These are phyloP conservation scores for Cutaneotrichosporon curvatum DNA, from an alignment of 1,284 basidiomycete genomes.

Conservation along the genomic window DNA sequence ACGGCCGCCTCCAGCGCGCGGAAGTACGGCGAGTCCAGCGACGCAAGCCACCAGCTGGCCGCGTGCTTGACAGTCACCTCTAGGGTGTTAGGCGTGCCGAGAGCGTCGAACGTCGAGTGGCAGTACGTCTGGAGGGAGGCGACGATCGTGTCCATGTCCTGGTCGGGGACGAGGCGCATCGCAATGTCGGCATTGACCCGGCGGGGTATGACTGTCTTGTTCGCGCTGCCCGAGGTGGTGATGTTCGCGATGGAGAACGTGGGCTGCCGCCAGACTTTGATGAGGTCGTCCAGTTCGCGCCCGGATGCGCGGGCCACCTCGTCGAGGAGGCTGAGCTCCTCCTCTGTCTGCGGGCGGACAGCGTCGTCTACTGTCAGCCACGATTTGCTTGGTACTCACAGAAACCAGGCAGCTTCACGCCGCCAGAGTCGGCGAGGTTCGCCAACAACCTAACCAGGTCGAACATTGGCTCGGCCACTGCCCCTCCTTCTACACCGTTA, in stretches of 20 bases:
- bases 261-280: slow-evolving; percentile 62
- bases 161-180: slow-evolving; percentile 88
- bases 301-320: slow-evolving; percentile 59
- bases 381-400: slow-evolving; percentile 53
- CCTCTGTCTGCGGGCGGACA: slow-evolving; percentile 60
- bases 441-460: slow-evolving; percentile 84
- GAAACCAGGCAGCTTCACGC: slow-evolving; percentile 72
- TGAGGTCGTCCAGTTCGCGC: slow-evolving; percentile 58
- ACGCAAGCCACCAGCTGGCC: slow-evolving; percentile 94
- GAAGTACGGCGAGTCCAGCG: slow-evolving; percentile 74
- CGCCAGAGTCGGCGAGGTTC: slow-evolving; percentile 58
- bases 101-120: slow-evolving; percentile 54
- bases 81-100: slow-evolving; percentile 66
- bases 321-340: slow-evolving; percentile 62
- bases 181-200: slow-evolving; percentile 73
- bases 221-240: slow-evolving; percentile 28
- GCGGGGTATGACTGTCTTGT: slow-evolving; percentile 73
- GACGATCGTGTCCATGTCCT: slow-evolving; percentile 63
- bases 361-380: slow-evolving; percentile 55
- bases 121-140: slow-evolving; percentile 59
- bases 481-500: slow-evolving; percentile 81
- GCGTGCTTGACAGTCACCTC: slow-evolving; percentile 71
- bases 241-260: slow-evolving; percentile 44
- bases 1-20: slow-evolving; percentile 72
- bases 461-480: slow-evolving; percentile 77